A percentile compares a stretch with the other conserved stretches of the same genome.
Evolutionary conservation across 768 basidiomycete genomes (phyloP).

Genomic region (Amanita brunnescens): DNA sequence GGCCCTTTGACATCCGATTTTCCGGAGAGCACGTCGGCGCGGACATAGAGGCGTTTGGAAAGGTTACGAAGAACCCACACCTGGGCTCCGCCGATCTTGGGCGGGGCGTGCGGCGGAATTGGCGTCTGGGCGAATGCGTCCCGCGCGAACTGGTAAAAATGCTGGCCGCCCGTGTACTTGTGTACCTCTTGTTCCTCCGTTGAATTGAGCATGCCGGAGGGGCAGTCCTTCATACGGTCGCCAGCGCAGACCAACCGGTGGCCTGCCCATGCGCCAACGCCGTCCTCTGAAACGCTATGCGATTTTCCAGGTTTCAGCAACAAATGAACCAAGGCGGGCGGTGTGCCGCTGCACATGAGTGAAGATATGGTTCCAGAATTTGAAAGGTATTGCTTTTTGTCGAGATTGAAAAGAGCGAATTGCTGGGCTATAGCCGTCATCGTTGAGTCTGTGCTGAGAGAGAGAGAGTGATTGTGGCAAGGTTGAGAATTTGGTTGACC

Average conservation of each 20-base stretch:
- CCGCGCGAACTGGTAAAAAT: slow-evolving; percentile 1
- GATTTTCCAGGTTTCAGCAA: not conserved
- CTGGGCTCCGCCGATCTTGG: not conserved
- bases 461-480: not conserved
- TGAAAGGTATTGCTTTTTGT: not conserved
- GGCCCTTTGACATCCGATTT: not conserved
- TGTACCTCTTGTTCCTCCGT: not conserved
- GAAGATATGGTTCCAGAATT: not conserved
- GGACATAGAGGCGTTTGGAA: slow-evolving; percentile 6
- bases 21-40: slow-evolving; percentile 7
- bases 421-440: not conserved
- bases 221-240: slow-evolving; percentile 1
- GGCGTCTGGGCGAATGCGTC: not conserved
- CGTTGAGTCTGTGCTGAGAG: not conserved
- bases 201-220: not conserved
- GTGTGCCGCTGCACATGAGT: slow-evolving; percentile 1
- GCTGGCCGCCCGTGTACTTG: not conserved
- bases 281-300: not conserved
- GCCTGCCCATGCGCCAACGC: slow-evolving; percentile 4
- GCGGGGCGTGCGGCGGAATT: not conserved
- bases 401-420: slow-evolving; percentile 3
- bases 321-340: not conserved
- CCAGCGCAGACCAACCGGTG: slow-evolving; percentile 4
- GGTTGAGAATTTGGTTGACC: not conserved
- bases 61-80: slow-evolving; percentile 8